Evolutionary conservation across 2,329 filamentous ascomycete genomes (phyloP).

Genomic region (Pseudocercospora fijiensis): DNA sequence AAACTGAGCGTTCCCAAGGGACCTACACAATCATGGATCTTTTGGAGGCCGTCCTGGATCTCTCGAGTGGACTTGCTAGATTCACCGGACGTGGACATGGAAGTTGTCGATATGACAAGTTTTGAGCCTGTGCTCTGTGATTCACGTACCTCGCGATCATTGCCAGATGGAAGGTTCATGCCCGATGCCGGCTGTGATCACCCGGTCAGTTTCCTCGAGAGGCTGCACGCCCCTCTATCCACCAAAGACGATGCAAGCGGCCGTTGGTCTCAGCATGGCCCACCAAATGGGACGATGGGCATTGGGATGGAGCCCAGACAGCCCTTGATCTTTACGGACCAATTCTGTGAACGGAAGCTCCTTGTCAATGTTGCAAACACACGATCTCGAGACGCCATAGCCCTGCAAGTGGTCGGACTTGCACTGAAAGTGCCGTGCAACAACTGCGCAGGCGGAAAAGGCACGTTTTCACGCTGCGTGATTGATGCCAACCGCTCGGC

Average conservation of each 20-base stretch:
- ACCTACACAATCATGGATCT: not conserved
- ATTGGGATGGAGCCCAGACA: not conserved
- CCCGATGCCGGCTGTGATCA: no score
- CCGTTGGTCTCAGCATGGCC: not conserved
- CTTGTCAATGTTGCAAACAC: not conserved
- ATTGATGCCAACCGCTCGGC: not conserved
- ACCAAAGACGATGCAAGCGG: not conserved
- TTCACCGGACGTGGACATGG: no score
- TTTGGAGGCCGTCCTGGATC: not conserved
- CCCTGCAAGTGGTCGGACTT: not conserved
- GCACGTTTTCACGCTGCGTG: not conserved
- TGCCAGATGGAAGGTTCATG: no score
- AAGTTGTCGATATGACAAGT: no score
- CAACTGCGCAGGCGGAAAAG: not conserved
- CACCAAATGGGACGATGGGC: not conserved
- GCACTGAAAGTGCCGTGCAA: not conserved
- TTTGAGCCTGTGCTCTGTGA: no score
- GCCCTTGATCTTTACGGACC: not conserved
- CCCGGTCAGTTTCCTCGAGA: not conserved
- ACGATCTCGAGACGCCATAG: not conserved
- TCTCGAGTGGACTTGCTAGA: not conserved
- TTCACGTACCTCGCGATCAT: no score
- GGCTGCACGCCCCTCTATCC: not conserved
- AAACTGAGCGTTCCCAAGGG: not conserved
- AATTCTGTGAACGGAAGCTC: not conserved